phyloP scores from a whole-genome alignment of 441 rosid genomes.

The Viola pubescens region DNA sequence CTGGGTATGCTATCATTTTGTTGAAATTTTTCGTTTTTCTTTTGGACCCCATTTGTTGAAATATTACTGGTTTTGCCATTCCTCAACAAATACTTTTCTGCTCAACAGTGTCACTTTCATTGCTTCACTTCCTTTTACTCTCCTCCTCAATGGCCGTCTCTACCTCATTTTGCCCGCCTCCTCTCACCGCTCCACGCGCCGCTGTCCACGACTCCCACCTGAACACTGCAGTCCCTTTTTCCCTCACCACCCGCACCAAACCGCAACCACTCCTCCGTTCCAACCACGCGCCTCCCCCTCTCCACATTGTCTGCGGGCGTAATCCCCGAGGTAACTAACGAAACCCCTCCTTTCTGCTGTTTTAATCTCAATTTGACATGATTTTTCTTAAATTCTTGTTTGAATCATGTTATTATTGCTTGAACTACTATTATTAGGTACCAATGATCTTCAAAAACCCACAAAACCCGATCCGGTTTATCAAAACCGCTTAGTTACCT shows the following conservation, averaged over 20 bases:
- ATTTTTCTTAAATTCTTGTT: background rate
- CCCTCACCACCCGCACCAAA: constrained; percentile 20
- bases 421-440: background rate
- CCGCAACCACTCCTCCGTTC: constrained; percentile 4
- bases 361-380: background rate
- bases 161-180: constrained; percentile 15
- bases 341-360: too few species aligned
- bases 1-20: constrained; percentile 6
- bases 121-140: background rate
- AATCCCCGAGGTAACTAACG: constrained; percentile 35
- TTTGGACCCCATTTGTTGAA: background rate
- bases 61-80: too few species aligned
- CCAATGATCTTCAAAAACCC: background rate
- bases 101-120: background rate
- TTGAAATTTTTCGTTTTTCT: background rate
- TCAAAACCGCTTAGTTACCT: constrained; percentile 20
- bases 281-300: constrained; percentile 19
- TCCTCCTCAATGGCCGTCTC: constrained; percentile 16
- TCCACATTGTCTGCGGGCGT: constrained; percentile 28
- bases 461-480: constrained; percentile 18
- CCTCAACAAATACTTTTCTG: background rate
- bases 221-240: constrained; percentile 11
- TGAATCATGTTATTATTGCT: background rate
- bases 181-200: constrained; percentile 15
- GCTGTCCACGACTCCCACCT: constrained; percentile 13